Percentiles rank a stretch among this genome's conserved stretches.
Conservation (phyloP, 495 filamentous ascomycete genomes). For the Lepraria neglecta region DNA sequence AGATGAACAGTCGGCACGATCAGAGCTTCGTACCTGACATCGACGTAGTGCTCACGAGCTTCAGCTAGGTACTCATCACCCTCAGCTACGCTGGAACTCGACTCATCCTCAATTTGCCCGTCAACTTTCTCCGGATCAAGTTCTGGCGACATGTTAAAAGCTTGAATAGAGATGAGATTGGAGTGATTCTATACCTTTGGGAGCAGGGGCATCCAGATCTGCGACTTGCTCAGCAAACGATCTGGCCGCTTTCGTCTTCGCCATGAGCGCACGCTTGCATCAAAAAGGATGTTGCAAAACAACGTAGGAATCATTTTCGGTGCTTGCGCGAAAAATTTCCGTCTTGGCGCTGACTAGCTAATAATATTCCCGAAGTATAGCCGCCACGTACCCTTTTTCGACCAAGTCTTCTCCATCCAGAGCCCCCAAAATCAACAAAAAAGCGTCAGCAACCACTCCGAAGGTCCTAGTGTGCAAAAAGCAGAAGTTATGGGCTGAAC, state of each 20-base stretch:
- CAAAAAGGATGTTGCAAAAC: neutral
- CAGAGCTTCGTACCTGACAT: slow-evolving; percentile 64
- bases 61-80: slow-evolving; percentile 41
- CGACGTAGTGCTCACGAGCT: slow-evolving; percentile 75
- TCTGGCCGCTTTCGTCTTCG: slow-evolving; percentile 32
- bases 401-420: too few relatives aligned
- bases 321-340: neutral
- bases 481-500: too few relatives aligned
- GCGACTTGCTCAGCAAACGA: slow-evolving; percentile 60
- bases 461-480: too few relatives aligned
- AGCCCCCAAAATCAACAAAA: too few relatives aligned
- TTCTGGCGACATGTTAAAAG: slow-evolving; percentile 46
- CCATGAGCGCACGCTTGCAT: slow-evolving; percentile 21
- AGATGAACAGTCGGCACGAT: neutral
- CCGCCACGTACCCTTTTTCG: too few relatives aligned
- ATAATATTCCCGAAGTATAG: too few relatives aligned
- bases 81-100: slow-evolving; percentile 38
- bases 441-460: too few relatives aligned
- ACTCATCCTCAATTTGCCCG: slow-evolving; percentile 47
- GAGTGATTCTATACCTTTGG: slow-evolving; percentile 45
- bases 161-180: neutral
- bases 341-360: too few relatives aligned
- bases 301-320: neutral
- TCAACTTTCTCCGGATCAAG: slow-evolving; percentile 80
- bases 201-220: slow-evolving; percentile 56